These are phyloP conservation scores for Penicillium rolfsii DNA, from an alignment of 2,329 filamentous ascomycete genomes.

Conservation along the genomic window DNA sequence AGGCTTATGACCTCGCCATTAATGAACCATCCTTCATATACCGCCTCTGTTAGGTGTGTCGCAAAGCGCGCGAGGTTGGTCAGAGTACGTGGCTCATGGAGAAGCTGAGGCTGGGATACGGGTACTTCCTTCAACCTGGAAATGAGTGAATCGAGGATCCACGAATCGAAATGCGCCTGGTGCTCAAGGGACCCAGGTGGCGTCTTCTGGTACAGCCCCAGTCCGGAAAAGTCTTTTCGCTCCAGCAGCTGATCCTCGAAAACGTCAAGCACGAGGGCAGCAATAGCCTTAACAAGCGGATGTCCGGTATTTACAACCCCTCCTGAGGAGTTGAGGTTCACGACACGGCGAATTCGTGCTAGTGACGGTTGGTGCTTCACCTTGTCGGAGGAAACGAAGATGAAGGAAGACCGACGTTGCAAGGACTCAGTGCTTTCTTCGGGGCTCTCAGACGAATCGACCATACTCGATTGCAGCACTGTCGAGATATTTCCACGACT, in stretches of 20 bases:
- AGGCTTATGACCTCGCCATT: constrained; percentile 81
- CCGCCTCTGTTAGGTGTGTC: constrained; percentile 80
- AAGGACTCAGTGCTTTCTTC: constrained; percentile 63
- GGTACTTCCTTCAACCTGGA: constrained; percentile 71
- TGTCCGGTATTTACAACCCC: constrained; percentile 60
- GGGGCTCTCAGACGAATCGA: constrained; percentile 53
- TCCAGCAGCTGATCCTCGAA: constrained; percentile 84
- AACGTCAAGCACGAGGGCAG: constrained; percentile 76
- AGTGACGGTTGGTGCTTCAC: constrained; percentile 61
- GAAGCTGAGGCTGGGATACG: constrained; percentile 69
- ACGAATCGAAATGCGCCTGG: constrained; percentile 93
- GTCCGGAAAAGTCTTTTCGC: constrained; percentile 87
- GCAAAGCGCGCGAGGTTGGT: constrained; percentile 84
- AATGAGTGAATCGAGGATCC: constrained; percentile 75
- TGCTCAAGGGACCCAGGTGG: constrained; percentile 93
- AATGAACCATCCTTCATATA: constrained; percentile 96
- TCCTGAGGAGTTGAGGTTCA: constrained; percentile 61
- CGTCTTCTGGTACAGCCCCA: constrained; percentile 81
- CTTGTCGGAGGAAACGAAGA: constrained; percentile 76
- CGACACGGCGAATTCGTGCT: constrained; percentile 65
- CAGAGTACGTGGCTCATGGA: constrained; percentile 80
- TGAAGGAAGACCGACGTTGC: constrained; percentile 84
- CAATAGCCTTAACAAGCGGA: constrained; percentile 71
- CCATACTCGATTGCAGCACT: constrained; percentile 73
- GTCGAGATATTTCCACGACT: constrained; percentile 56